Base-by-base conservation (phyloP, 345 rosid species). In the Linum tenue region DNA sequence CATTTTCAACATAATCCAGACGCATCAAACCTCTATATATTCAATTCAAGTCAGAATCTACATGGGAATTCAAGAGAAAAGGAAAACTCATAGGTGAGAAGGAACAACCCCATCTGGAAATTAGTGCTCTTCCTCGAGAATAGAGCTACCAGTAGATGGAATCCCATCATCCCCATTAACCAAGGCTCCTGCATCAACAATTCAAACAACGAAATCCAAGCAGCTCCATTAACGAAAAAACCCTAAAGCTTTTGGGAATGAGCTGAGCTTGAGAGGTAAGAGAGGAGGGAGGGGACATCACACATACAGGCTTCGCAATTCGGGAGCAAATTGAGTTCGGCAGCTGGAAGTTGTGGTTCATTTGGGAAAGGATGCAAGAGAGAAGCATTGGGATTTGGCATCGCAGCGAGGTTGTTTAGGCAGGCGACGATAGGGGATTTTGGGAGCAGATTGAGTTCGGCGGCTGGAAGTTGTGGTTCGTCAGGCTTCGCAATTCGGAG, bases 81-180 rank as follows among this genome's bases (percentile, higher is more conserved):
- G 37, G n/a, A n/a, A n/a, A 66, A 73, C 96, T 85, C 81, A 92
- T 97, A 81, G 35, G 94, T 76, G 14, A 88, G 69, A 57, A 90
- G 86, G 78, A 92, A 92, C 56, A 92, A 71, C 64, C 76, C 81
- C 90, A 88, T 86, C 73, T 92, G 98, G 72, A 92, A 90, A 70
- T 92, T 92, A 72, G 75, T 67, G 70, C 80, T 82, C 68, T 76
- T 86, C 78, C 89, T 80, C 22, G 98, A 84, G 64, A 78, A 37
- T 41, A 90, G 56, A 17, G 76, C 76, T n/a, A 80, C 63, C 1
- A 88, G 4, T 57, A 92, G 79, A 76, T 92, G 86, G 73, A 92
- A 88, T 39, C 72, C 81, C 78, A 90, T 22, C 55, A 90, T 76
- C 63, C 90, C 77, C 67, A 79, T 83, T 39, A 92, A 71, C 94